phyloP scores from a whole-genome alignment of 2,329 filamentous ascomycete genomes.

The Fusarium hainanense region DNA sequence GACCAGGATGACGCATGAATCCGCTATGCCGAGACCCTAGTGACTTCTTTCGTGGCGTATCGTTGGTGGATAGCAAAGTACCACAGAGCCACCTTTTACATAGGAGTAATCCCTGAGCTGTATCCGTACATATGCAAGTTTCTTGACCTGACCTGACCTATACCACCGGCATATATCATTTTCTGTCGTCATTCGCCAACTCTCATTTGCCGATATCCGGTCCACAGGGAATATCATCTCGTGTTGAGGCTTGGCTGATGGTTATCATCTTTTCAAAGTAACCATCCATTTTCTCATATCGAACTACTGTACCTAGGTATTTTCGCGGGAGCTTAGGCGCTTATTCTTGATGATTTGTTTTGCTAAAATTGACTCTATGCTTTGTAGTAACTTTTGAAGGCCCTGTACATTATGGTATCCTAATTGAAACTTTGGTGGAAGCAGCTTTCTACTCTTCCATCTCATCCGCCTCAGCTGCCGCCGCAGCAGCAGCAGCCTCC shows the following conservation, averaged over 20 bases:
- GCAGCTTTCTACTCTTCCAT: slow-evolving; percentile 48
- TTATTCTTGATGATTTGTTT: not conserved
- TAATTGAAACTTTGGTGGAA: slow-evolving; percentile 26
- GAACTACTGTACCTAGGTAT: too few relatives aligned
- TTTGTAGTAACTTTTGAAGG: slow-evolving; percentile 40
- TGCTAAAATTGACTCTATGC: slow-evolving; percentile 31
- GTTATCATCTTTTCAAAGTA: not conserved
- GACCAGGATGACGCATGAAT: slow-evolving; percentile 19
- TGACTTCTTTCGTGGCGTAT: not conserved
- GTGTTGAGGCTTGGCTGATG: slow-evolving; percentile 26
- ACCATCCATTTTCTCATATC: not conserved
- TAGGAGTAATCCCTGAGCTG: not conserved
- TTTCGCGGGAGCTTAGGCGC: not conserved
- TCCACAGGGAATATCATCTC: slow-evolving; percentile 13
- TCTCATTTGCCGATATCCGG: slow-evolving; percentile 14
- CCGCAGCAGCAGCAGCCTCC: slow-evolving; percentile 51
- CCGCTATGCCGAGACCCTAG: not conserved
- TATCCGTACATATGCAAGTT: not conserved
- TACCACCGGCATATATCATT: not conserved
- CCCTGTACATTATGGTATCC: slow-evolving; percentile 43
- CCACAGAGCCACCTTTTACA: slow-evolving; percentile 1
- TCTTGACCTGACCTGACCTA: not conserved
- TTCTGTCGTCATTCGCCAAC: slow-evolving; percentile 8
- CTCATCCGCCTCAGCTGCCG: slow-evolving; percentile 48
- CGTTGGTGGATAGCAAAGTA: not conserved